Evolutionary conservation across 2,329 filamentous ascomycete species (phyloP).

Genomic region (Aspergillus intermedius): DNA sequence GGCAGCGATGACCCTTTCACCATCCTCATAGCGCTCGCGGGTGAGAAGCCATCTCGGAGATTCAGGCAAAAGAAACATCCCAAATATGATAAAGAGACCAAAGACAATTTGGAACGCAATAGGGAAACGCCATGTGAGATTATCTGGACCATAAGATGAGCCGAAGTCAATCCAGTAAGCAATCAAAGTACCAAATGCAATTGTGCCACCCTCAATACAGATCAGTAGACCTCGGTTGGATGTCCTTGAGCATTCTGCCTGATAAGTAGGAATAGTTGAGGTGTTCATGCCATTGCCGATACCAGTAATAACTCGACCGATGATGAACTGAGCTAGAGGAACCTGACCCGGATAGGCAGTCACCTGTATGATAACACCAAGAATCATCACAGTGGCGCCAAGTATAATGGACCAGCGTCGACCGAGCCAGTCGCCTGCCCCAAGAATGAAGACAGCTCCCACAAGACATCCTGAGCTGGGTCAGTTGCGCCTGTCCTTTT

Average conservation of each 20-base stretch:
- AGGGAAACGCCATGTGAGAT: constrained; percentile 41
- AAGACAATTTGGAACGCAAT: constrained; percentile 40
- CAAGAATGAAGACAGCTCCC: neutral
- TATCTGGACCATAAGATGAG: constrained; percentile 15
- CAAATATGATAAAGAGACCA: constrained; percentile 24
- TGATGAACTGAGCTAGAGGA: constrained; percentile 41
- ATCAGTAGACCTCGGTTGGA: constrained; percentile 52
- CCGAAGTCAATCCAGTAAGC: constrained; percentile 22
- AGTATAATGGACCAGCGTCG: constrained; percentile 43
- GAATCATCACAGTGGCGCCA: constrained; percentile 44
- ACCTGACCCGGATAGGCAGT: constrained; percentile 22
- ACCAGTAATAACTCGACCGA: constrained; percentile 44
- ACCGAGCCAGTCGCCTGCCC: constrained; percentile 19
- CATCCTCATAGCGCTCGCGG: constrained; percentile 35
- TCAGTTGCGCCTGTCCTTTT: neutral
- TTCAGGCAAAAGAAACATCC: constrained; percentile 32
- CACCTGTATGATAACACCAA: constrained; percentile 20
- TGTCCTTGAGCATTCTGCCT: constrained; percentile 43
- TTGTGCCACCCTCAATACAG: constrained; percentile 46
- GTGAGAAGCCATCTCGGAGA: constrained; percentile 23
- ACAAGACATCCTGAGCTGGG: neutral
- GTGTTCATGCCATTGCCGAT: constrained; percentile 48
- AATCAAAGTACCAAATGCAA: constrained; percentile 27
- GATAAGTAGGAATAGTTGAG: constrained; percentile 42
- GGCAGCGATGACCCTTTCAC: constrained; percentile 39